Evolutionary conservation across 129 eudicot genomes (phyloP), one percentile per base, ranked within the genome.

Genomic region (Mikania micrantha): DNA sequence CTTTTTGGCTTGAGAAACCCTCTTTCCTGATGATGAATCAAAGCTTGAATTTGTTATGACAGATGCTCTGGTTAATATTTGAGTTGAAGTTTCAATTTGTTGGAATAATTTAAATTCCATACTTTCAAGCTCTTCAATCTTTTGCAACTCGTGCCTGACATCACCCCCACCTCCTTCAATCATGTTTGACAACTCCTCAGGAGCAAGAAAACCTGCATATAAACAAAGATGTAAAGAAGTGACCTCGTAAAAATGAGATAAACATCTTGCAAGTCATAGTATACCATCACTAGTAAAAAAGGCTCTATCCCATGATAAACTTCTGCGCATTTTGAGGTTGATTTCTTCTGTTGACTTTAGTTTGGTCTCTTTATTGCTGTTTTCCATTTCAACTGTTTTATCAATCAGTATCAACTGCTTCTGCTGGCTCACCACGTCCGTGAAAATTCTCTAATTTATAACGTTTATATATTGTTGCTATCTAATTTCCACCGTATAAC

Each of bases 261-360:
- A 22, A 28, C 17, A 67, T 60, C 34, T 24, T 17, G 1, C 35
- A 19, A 48, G 28, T 27, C 54, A 58, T 44, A 34, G 31, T 54
- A 29, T 76, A 89, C 94, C 96, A n/a, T 85, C 85, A 77, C 54
- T 74, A 2, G 94, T 83, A 71, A 89, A 88, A 79, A 91, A 88
- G 60, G 91, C 91, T 67, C 72, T 83, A 80, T 88, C 88, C 97
- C 97, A 88, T 15, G 96, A 86, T 71, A 91, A 74, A 71, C 96
- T 91, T 74, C 82, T 79, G 39, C 95, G 92, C 86, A 87, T 60
- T 63, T 90, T 85, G 57, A 59, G 71, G 60, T 74, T 84, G 56
- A 70, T 73, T 40, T 66, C 79, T 56, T 64, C 80, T 48, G 67
- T 67, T 24, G 72, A 20, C 7, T 35, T 76, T 48, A 25, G 45